Evolutionary conservation across 495 filamentous ascomycete species (phyloP), one percentile per base, ranked within the genome.

Genomic region (Glonium stellatum): DNA sequence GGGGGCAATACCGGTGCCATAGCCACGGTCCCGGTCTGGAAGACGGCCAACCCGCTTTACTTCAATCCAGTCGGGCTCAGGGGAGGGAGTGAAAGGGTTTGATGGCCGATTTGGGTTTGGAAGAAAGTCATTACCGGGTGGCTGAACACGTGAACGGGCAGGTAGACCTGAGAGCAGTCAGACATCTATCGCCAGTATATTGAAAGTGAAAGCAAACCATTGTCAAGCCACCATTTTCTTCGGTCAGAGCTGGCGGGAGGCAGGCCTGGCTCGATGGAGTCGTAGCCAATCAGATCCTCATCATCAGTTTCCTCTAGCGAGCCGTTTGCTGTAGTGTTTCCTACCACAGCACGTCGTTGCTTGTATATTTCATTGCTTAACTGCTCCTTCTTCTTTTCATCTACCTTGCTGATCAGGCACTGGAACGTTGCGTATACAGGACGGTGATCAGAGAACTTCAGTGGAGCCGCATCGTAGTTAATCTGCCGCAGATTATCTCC

Each of bases 151-250:
- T 21, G 91, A 92, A 59, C 85, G 85, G 9, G 87, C 90, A 54
- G 88, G 85, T 58, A 85, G 82, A 35, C 87, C 87, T 84, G 64
- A 13, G 21, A 31, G 27, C 27, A 31, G 6, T 31, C 6, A 31
- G 5, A 67, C 51, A 35, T 49, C 61, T 41, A 51, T 52, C 48
- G 18, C 27, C 42, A 46, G 47, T 22, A 27, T 47, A 59, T 35
- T 15, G 46, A 34, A 27, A 62, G 57, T 21, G 49, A 27, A 46
- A 12, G 36, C 35, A 54, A 75, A 80, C 84, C 83, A 71, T 90
- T 88, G 53, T 95, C 87, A 27, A 97, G 76, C 93, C 93, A 98
- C 93, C 93, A 98, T 74, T 89, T 95, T 59, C 84, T 80, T 36
- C 81, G 79, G 68, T 97, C 91, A 4, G 91, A 95, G 70, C 92